Evolutionary conservation across 2,329 filamentous ascomycete genomes (phyloP).

Genomic region (Pseudopithomyces chartarum): DNA sequence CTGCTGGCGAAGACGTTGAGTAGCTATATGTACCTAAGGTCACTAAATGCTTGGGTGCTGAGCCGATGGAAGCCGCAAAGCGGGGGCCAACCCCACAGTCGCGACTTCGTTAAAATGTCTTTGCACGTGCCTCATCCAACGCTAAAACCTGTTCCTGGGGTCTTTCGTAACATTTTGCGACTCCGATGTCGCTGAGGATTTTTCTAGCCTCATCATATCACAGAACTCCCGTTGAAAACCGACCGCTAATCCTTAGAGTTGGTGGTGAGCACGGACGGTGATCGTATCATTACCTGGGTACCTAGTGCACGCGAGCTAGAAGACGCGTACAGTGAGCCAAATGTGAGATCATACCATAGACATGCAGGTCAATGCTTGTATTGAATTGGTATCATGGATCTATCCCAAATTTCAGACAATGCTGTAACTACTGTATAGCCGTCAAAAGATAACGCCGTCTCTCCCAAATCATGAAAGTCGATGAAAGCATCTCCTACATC

Average conservation of each 20-base stretch:
- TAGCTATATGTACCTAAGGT: conserved; percentile 18
- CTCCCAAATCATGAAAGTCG: neutral
- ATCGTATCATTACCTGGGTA: neutral
- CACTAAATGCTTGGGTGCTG: conserved; percentile 2
- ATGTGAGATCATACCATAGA: neutral
- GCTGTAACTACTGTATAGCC: neutral
- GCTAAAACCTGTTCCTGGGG: neutral
- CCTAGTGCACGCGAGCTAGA: neutral
- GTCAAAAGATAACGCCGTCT: conserved; percentile 3
- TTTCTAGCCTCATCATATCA: neutral
- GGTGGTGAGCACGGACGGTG: neutral
- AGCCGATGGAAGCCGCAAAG: conserved; percentile 27
- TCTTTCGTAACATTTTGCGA: neutral
- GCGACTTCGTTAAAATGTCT: neutral
- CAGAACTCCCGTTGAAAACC: neutral
- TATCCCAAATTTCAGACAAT: neutral
- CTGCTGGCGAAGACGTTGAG: neutral
- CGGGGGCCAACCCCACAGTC: conserved; percentile 14
- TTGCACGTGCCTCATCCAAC: conserved; percentile 1
- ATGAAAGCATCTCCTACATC: conserved; percentile 9
- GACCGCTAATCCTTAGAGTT: neutral
- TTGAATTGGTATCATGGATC: conserved; percentile 14
- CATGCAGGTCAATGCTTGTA: neutral
- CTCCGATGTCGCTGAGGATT: conserved; percentile 8
- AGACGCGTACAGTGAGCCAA: neutral